phyloP scores from a whole-genome alignment of 306 rosid species.

The Cucumis hystrix region DNA sequence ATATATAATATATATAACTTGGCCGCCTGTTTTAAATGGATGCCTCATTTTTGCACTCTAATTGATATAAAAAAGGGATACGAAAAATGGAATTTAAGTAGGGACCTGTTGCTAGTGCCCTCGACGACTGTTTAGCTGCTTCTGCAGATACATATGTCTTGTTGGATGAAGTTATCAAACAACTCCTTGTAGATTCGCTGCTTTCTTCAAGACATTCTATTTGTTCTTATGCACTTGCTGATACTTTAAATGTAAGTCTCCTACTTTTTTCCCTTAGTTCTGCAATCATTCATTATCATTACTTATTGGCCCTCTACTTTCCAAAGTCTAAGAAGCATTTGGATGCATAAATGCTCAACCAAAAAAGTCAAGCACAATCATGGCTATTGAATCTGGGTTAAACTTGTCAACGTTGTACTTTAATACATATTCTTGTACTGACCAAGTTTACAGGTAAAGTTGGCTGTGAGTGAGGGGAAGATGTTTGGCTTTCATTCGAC shows the following conservation, averaged over 20 bases:
- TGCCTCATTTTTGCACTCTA: too few relatives aligned
- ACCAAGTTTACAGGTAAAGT: conserved; percentile 1
- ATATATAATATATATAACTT: too few relatives aligned
- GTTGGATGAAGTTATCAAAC: background rate
- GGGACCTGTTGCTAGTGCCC: too few relatives aligned
- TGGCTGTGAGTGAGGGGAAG: background rate
- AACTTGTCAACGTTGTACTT: background rate
- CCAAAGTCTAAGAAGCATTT: background rate
- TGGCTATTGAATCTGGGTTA: background rate
- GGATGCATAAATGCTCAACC: background rate
- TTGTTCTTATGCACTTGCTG: background rate
- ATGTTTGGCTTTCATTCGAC: background rate
- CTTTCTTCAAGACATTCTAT: background rate
- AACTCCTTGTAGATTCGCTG: background rate
- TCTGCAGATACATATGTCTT: too few relatives aligned
- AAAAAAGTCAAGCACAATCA: background rate
- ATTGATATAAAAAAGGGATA: too few relatives aligned
- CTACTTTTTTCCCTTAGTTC: background rate
- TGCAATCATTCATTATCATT: background rate
- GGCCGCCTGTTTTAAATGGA: too few relatives aligned
- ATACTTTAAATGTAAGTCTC: background rate
- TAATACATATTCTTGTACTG: background rate
- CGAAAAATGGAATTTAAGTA: too few relatives aligned
- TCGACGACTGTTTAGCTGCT: too few relatives aligned
- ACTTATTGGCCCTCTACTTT: background rate